phyloP scores from a whole-genome alignment of 306 rosid genomes.

The Inga leiocalycina region DNA sequence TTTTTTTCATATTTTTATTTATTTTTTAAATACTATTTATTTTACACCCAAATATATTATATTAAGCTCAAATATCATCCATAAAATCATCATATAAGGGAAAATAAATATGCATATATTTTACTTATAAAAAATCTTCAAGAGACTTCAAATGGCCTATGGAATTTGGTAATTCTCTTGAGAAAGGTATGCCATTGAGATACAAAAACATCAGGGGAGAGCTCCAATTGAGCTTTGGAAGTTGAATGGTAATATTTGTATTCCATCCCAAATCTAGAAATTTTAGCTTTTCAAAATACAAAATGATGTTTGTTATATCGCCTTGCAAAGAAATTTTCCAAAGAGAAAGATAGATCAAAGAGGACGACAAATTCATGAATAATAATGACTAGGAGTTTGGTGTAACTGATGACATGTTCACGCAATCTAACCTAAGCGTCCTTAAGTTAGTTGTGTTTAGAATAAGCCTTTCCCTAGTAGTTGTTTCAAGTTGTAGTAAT shows the following conservation, averaged over 20 bases:
- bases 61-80: no score
- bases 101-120: no score
- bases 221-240: not conserved
- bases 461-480: not conserved
- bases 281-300: not conserved
- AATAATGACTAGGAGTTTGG: not conserved
- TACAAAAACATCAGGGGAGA: not conserved
- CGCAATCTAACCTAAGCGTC: not conserved
- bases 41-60: no score
- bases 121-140: no score
- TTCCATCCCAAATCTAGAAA: not conserved
- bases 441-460: constrained; percentile 9
- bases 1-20: no score
- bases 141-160: not conserved
- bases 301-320: not conserved
- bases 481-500: not conserved
- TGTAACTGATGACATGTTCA: not conserved
- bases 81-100: no score
- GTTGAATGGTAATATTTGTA: not conserved
- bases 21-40: no score
- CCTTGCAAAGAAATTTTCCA: not conserved
- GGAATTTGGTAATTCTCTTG: not conserved
- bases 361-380: constrained; percentile 7
- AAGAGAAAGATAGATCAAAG: constrained; percentile 2
- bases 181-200: no score